Conservation (phyloP, 768 basidiomycete genomes). For the Leccinum barrowsii region DNA sequence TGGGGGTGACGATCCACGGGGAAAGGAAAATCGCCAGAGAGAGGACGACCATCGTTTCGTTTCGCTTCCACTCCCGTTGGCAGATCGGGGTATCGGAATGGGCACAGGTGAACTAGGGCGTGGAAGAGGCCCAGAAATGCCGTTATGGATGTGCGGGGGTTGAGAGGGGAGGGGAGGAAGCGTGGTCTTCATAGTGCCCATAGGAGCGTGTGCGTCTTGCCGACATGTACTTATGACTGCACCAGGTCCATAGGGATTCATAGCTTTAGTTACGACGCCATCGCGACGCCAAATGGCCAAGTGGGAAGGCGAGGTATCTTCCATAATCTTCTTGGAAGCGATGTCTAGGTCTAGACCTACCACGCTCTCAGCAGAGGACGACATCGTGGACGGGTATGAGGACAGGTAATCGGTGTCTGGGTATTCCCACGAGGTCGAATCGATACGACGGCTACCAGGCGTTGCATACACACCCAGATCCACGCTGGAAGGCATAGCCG, state of each 20-base stretch:
- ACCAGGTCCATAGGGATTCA: conserved; percentile 25
- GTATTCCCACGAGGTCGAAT: conserved; percentile 45
- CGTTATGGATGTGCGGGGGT: conserved; percentile 7
- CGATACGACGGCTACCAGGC: conserved; percentile 48
- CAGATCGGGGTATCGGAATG: conserved; percentile 27
- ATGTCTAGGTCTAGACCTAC: conserved; percentile 31
- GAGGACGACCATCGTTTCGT: conserved; percentile 34
- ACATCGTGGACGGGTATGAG: conserved; percentile 43
- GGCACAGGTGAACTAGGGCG: conserved; percentile 29
- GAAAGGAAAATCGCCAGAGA: conserved; percentile 35
- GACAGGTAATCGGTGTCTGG: conserved; percentile 47
- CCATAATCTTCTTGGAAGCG: conserved; percentile 30
- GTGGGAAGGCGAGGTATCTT: conserved; percentile 30
- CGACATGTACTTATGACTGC: conserved; percentile 28
- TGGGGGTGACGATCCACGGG: conserved; percentile 27
- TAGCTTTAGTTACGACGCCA: conserved; percentile 20
- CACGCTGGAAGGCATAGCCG: conserved; percentile 37
- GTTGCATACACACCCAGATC: conserved; percentile 39
- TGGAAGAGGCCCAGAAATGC: conserved; percentile 15
- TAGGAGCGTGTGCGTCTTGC: conserved; percentile 16
- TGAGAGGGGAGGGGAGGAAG: conserved; percentile 13
- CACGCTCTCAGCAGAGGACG: conserved; percentile 35
- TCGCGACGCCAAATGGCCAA: conserved; percentile 34
- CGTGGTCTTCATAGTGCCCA: conserved; percentile 5
- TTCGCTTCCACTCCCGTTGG: conserved; percentile 31